These are phyloP conservation scores for Chaetomium tenue DNA, from an alignment of 495 filamentous ascomycete genomes.

Conservation along the genomic window DNA sequence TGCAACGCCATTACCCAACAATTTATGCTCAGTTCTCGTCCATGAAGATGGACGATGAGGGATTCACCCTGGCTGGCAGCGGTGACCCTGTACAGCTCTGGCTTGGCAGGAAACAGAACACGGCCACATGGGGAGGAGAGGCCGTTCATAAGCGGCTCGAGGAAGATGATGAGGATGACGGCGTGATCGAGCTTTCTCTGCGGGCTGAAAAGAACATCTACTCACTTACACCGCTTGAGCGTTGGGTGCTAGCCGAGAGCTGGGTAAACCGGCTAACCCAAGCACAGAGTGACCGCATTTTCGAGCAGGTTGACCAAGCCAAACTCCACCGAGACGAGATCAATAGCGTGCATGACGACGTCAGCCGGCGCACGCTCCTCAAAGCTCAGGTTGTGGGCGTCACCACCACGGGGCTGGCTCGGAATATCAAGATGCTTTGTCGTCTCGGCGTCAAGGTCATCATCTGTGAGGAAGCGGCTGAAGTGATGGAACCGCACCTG, in stretches of 20 bases:
- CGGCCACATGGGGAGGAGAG: neutral
- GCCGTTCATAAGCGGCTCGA: too few species aligned
- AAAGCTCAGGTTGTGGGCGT: conserved; percentile 66
- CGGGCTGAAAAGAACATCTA: conserved; percentile 4
- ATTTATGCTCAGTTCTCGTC: conserved; percentile 1
- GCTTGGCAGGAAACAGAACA: conserved; percentile 6
- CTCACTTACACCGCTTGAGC: neutral
- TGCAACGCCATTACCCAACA: neutral
- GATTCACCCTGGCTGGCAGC: neutral
- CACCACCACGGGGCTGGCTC: conserved; percentile 72
- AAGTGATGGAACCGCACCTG: conserved; percentile 71
- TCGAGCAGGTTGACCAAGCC: conserved; percentile 11
- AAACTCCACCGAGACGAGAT: conserved; percentile 28
- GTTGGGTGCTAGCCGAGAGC: conserved; percentile 12
- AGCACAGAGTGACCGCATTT: neutral
- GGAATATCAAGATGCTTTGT: conserved; percentile 60
- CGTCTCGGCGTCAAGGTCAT: conserved; percentile 64
- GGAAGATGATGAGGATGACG: too few species aligned
- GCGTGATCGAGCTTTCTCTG: neutral
- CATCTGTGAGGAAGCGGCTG: conserved; percentile 74
- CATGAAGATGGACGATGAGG: neutral
- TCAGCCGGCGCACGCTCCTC: conserved; percentile 52
- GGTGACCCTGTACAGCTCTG: conserved; percentile 8
- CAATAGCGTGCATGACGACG: conserved; percentile 44
- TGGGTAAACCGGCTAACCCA: conserved; percentile 4